Percentiles rank a stretch among this genome's conserved stretches.
Conservation (phyloP, 495 filamentous ascomycete genomes). For the Trichoderma gamsii region DNA sequence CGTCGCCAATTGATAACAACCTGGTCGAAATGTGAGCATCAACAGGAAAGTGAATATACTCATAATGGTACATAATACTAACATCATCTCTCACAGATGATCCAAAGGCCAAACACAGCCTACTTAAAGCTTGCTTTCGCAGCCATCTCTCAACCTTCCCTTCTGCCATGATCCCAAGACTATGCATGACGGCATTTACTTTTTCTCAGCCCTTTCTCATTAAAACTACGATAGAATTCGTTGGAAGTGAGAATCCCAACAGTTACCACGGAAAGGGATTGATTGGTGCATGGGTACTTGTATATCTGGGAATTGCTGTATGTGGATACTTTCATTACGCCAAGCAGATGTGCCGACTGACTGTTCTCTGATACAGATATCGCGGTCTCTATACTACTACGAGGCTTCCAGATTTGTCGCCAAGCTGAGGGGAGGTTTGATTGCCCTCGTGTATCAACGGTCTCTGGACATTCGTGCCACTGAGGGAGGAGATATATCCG, state of each 20-base stretch:
- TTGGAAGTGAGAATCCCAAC: slow-evolving; percentile 26
- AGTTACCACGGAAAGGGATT: slow-evolving; percentile 50
- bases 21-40: slow-evolving; percentile 6
- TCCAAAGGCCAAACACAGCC: neutral
- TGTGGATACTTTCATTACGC: neutral
- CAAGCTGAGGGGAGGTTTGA: slow-evolving; percentile 51
- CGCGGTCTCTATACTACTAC: slow-evolving; percentile 49
- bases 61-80: neutral
- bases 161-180: slow-evolving; percentile 2
- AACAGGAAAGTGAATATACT: neutral
- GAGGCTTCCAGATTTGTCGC: slow-evolving; percentile 35
- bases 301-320: slow-evolving; percentile 53
- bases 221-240: slow-evolving; percentile 26
- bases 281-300: slow-evolving; percentile 52
- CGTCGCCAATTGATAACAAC: slow-evolving; percentile 2
- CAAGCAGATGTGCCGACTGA: neutral
- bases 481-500: slow-evolving; percentile 35
- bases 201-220: slow-evolving; percentile 59
- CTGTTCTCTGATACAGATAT: slow-evolving; percentile 15
- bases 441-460: slow-evolving; percentile 51
- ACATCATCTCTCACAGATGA: neutral
- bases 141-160: slow-evolving; percentile 2
- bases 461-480: slow-evolving; percentile 42
- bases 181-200: slow-evolving; percentile 50
- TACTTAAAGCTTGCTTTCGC: neutral